These are phyloP conservation scores for Globisporangium barbulae DNA, from an alignment of 352 stramenopile species.

Conservation along the genomic window DNA sequence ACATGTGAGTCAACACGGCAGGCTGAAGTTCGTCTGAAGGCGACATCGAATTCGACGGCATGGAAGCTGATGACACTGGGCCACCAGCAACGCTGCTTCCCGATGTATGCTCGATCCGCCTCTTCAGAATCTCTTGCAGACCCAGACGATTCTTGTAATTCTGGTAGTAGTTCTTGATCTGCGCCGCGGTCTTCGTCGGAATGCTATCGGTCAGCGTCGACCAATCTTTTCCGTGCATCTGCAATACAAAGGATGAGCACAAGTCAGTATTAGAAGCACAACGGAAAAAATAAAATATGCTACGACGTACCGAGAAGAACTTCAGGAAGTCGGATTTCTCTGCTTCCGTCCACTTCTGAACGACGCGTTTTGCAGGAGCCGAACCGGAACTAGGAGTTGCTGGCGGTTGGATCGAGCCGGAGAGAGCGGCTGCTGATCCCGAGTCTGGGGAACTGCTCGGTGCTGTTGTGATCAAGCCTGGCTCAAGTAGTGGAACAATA, in stretches of 20 bases:
- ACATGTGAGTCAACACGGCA: constrained; percentile 13
- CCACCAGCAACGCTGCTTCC: constrained; percentile 13
- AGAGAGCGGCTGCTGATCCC: neutral
- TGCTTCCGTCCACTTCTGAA: constrained; percentile 89
- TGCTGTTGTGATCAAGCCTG: neutral
- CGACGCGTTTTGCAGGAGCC: constrained; percentile 63
- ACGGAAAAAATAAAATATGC: no score
- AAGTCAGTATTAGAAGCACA: neutral
- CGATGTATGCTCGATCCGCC: constrained; percentile 49
- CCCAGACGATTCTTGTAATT: constrained; percentile 92
- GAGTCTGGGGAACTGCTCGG: neutral
- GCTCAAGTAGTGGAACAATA: constrained; percentile 5
- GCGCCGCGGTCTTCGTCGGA: constrained; percentile 83
- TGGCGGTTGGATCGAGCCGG: neutral
- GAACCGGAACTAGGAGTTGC: constrained; percentile 10
- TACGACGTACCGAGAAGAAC: constrained; percentile 71
- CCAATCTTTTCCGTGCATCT: constrained; percentile 89
- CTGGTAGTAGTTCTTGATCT: constrained; percentile 94
- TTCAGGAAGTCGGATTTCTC: constrained; percentile 89
- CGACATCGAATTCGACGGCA: neutral
- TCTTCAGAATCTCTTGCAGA: constrained; percentile 85
- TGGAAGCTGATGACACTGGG: neutral
- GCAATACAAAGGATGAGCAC: constrained; percentile 2
- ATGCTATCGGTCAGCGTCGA: constrained; percentile 82
- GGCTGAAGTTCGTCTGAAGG: constrained; percentile 14